Evolutionary conservation across 208 protist genomes (phyloP), one percentile per base, ranked within the genome.

Genomic region (Giardia duodenalis): DNA sequence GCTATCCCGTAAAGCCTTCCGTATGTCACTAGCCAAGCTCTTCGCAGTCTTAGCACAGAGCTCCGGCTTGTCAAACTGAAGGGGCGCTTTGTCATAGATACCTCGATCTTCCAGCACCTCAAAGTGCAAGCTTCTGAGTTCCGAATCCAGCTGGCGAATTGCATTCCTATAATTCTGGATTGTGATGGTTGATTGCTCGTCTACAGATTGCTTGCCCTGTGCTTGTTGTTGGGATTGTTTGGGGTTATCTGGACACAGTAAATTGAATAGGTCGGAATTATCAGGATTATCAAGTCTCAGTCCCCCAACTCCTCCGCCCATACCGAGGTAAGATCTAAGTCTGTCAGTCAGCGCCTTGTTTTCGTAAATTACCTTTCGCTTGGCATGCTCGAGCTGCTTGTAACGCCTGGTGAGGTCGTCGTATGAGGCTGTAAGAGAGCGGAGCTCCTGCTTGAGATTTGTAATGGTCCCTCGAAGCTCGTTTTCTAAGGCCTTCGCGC

Each of bases 61-160:
- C n/a, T n/a, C n/a, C n/a, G n/a, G n/a, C n/a, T 76, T 76, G 19
- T 76, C 57, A 76, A 76, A 76, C 19, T 10, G 30, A 30, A 30
- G 10, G 57, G 57, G 57, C 19, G 57, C 57, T 76, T 76, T 76
- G 57, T 76, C 57, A 76, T 76, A 76, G 57, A 76, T 76, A 76
- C 19, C 10, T 10, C 57, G 10, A 76, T 76, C 57, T 76, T 76
- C 57, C 10, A 76, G 19, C 30, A 76, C 19, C 57, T 30, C 10
- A 76, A 39, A 76, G 57, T 30, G 30, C 19, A 76, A 76, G 57
- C 30, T 30, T 39, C 57, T 10, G 57, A 30, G 19, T 76, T 10
- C 57, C 30, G 57, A 39, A 76, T 76, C 57, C 57, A 76, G 10
- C 57, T 76, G 19, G 30, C 57, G 57, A 76, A 76, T n/a, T n/a